phyloP scores from a whole-genome alignment of 495 filamentous ascomycete species.

The Emericellopsis terricola region DNA sequence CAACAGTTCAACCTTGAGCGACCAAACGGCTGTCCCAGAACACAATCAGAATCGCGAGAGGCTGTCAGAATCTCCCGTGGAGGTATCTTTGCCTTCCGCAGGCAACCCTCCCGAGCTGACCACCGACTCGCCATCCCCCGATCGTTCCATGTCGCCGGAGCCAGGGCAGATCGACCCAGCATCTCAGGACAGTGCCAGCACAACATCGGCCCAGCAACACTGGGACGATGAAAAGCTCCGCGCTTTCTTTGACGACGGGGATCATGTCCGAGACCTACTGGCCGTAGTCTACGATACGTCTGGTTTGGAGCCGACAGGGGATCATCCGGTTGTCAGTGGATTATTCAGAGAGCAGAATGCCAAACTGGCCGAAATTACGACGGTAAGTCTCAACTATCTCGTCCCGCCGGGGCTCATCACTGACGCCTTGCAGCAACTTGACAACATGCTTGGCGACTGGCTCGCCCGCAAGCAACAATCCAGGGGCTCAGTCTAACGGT shows the following conservation, averaged over 20 bases:
- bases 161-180: too few relatives aligned
- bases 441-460: conserved; percentile 75
- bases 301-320: conserved; percentile 54
- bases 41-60: conserved; percentile 23
- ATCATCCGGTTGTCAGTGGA: conserved; percentile 67
- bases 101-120: conserved; percentile 39
- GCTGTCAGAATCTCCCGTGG: conserved; percentile 61
- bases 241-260: conserved; percentile 79
- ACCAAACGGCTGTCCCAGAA: conserved; percentile 7
- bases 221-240: conserved; percentile 80
- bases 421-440: conserved; percentile 36
- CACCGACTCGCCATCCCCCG: conserved; percentile 47
- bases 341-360: conserved; percentile 76
- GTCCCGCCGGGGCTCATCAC: conserved; percentile 3
- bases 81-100: conserved; percentile 50
- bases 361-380: conserved; percentile 63
- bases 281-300: conserved; percentile 83
- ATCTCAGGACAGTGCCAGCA: too few relatives aligned
- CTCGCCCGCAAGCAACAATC: conserved; percentile 44
- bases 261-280: conserved; percentile 80
- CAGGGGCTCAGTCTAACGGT: conserved; percentile 18
- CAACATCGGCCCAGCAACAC: conserved; percentile 21
- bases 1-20: conserved; percentile 10
- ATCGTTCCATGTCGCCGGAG: conserved; percentile 49
- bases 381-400: conserved; percentile 29